A percentile compares a stretch with the other conserved stretches of the same genome.
Conservation (phyloP, 768 basidiomycete genomes). For the Panaeolus papilionaceus region DNA sequence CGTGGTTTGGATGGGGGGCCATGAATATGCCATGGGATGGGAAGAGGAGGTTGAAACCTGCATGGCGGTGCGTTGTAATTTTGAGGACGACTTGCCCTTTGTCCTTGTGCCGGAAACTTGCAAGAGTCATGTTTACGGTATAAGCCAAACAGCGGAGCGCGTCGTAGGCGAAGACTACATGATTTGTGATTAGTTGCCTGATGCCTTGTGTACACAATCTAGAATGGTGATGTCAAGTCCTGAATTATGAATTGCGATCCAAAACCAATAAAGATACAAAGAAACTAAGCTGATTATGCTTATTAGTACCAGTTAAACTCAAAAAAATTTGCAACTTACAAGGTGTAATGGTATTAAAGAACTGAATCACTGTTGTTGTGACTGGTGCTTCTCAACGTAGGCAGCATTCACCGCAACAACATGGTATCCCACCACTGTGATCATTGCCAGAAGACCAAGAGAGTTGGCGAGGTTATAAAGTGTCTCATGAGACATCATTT, state of each 20-base stretch:
- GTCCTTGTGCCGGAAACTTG: neutral
- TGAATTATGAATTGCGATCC: slow-evolving; percentile 1
- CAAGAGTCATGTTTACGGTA: neutral
- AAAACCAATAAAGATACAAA: slow-evolving; percentile 13
- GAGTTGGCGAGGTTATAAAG: slow-evolving; percentile 84
- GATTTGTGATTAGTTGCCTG: neutral
- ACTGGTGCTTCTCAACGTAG: slow-evolving; percentile 38
- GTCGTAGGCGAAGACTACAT: neutral
- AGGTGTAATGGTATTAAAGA: neutral
- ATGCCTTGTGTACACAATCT: neutral
- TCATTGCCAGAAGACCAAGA: slow-evolving; percentile 85
- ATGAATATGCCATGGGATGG: neutral
- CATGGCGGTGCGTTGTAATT: neutral
- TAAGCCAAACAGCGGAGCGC: neutral
- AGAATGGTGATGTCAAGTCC: neutral
- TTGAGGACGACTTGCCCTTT: neutral
- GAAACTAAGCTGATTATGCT: neutral
- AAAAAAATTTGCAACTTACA: neutral
- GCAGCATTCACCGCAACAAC: slow-evolving; percentile 84
- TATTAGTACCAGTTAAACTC: neutral
- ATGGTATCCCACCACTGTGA: slow-evolving; percentile 90
- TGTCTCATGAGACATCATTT: slow-evolving; percentile 83
- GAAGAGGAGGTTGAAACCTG: slow-evolving; percentile 2
- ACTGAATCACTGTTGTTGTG: slow-evolving; percentile 19
- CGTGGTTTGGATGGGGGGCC: neutral